Conservation (phyloP, 768 basidiomycete genomes). For the Melanogaster broomeanus region DNA sequence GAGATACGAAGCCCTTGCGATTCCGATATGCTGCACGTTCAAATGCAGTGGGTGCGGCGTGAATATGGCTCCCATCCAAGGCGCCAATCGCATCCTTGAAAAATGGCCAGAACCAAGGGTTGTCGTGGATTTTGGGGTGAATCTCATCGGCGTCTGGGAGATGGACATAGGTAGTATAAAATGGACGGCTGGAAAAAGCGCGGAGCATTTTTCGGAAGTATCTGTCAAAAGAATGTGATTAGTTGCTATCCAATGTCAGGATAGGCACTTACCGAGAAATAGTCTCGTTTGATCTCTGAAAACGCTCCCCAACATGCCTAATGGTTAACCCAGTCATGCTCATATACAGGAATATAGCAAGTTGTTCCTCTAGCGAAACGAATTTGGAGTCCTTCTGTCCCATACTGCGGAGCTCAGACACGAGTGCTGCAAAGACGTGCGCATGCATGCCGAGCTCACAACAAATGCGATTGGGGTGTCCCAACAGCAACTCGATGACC, state of each 20-base stretch:
- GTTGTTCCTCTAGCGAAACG: conserved; percentile 36
- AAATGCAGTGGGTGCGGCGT: not conserved
- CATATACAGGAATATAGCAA: conserved; percentile 39
- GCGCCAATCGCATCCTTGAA: conserved; percentile 36
- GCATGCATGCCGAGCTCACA: too few relatives aligned
- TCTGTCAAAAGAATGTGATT: conserved; percentile 4
- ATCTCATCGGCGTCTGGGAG: conserved; percentile 12
- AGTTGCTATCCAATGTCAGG: not conserved
- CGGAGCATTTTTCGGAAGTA: conserved; percentile 21
- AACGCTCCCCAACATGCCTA: conserved; percentile 31
- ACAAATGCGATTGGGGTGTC: too few relatives aligned
- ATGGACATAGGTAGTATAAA: conserved; percentile 23
- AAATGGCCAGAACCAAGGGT: conserved; percentile 32
- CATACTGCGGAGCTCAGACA: too few relatives aligned
- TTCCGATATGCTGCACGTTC: conserved; percentile 1
- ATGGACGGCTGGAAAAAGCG: conserved; percentile 22
- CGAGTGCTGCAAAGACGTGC: too few relatives aligned
- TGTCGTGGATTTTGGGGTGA: conserved; percentile 16
- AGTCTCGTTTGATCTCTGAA: too few relatives aligned
- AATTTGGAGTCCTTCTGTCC: conserved; percentile 13
- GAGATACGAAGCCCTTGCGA: conserved; percentile 11
- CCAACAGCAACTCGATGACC: too few relatives aligned
- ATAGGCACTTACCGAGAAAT: conserved; percentile 19
- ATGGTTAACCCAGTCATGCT: conserved; percentile 28
- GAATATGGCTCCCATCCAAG: conserved; percentile 27